Base-by-base conservation (phyloP, 345 rosid genomes). In the Chamaenerion angustifolium region DNA sequence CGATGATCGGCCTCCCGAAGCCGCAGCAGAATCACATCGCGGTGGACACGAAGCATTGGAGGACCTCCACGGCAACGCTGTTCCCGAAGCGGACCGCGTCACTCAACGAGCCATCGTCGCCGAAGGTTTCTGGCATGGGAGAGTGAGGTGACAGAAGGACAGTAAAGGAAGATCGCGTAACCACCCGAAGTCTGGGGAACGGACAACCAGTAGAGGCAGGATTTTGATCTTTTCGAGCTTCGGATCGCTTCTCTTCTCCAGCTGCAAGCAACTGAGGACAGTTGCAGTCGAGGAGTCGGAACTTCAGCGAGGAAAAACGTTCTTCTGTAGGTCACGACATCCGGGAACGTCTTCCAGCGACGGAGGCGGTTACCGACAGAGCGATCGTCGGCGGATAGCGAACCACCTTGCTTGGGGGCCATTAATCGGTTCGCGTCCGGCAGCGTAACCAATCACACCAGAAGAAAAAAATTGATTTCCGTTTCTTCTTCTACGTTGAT, bases 61-160 rank as follows among this genome's bases (percentile, higher is more conserved):
- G 83, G 50, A 50, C 54, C 56, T 51, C 3, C 27, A 23, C 27
- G 27, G 27, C 5, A 5, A 23, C 27, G 27, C 64, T 76, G 48
- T 75, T 86, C 35, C 48, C 82, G 40, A 77, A 68, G 75, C 64
- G 76, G 43, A 54, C 63, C 49, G 67, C 64, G n/a, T 56, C 82
- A 0, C 7, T 66, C 41, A 46, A 49, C 27, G 95, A 85, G 37
- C 95, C 97, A 16, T 72, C 94, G 12, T 90, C 98, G 16, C 98
- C 96, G 6, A 83, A 75, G 65, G 96, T 90, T 10, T 83, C 96
- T 12, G 86, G 96, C 43, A 90, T 81, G 58, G 98, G 98, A 67
- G 87, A 58, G 98, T 90, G 51, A 73, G 85, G 70, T 87, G 96
- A 43, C 81, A 60, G 78, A 73, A 72, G 27, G 89, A 82, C 49